Conservation (phyloP, 2,329 filamentous ascomycete genomes). For the Huntiella decipiens region DNA sequence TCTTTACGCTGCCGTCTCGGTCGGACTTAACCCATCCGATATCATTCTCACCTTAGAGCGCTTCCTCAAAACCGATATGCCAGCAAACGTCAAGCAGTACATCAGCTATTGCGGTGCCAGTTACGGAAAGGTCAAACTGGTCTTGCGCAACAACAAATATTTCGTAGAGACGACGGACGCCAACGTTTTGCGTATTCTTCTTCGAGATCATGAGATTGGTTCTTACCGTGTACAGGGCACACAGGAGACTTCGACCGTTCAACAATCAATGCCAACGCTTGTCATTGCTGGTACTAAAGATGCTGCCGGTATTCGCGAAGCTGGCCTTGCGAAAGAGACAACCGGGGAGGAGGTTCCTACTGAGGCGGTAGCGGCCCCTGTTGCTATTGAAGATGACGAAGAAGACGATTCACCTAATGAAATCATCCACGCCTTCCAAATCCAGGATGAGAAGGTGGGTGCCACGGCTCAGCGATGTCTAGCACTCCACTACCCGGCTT, state of each 20-base stretch:
- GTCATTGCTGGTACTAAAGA: constrained; percentile 92
- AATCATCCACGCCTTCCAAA: constrained; percentile 84
- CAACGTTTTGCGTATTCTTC: constrained; percentile 64
- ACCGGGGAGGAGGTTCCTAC: not conserved
- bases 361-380: constrained; percentile 5
- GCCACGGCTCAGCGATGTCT: constrained; percentile 77
- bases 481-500: constrained; percentile 65
- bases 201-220: constrained; percentile 69
- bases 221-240: constrained; percentile 55
- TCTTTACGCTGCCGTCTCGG: constrained; percentile 85
- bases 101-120: constrained; percentile 66
- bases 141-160: constrained; percentile 85
- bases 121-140: constrained; percentile 89
- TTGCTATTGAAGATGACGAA: constrained; percentile 46
- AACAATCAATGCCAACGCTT: constrained; percentile 69
- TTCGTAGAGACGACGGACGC: constrained; percentile 86
- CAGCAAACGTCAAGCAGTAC: constrained; percentile 61
- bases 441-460: constrained; percentile 65
- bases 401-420: constrained; percentile 76
- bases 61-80: constrained; percentile 74
- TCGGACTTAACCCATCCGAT: constrained; percentile 74
- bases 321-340: constrained; percentile 13
- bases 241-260: constrained; percentile 55
- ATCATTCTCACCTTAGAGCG: constrained; percentile 78
- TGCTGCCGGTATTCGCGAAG: constrained; percentile 68